phyloP scores from a whole-genome alignment of 2,329 filamentous ascomycete species.

The Blastomyces percursus region DNA sequence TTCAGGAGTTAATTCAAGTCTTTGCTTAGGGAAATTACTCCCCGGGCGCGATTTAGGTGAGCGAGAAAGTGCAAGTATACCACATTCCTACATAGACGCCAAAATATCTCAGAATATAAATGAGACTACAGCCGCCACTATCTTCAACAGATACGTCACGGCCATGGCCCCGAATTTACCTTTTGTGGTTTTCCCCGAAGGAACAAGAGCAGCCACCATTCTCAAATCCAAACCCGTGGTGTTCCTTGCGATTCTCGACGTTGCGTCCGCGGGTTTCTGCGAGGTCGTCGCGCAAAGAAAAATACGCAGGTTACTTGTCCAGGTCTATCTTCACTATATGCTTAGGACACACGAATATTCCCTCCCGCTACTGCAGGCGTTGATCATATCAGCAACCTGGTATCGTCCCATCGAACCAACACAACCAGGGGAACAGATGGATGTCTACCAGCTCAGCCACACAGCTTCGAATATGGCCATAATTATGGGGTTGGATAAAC shows the following conservation, averaged over 20 bases:
- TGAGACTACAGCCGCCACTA: not conserved
- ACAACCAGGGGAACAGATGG: conserved; percentile 3
- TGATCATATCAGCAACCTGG: conserved; percentile 3
- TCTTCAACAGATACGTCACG: not conserved
- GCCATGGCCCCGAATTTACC: not conserved
- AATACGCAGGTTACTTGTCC: conserved; percentile 1
- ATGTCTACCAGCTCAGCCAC: conserved; percentile 3
- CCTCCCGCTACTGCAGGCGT: not conserved
- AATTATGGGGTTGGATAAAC: conserved; percentile 2
- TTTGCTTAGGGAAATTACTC: not conserved
- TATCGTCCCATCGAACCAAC: not conserved
- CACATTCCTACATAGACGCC: not conserved
- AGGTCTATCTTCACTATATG: conserved; percentile 3
- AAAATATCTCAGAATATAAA: not conserved
- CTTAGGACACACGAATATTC: conserved; percentile 1
- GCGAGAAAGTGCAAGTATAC: not conserved
- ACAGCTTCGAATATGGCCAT: conserved; percentile 5
- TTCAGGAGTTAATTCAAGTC: not conserved
- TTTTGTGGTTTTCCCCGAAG: not conserved
- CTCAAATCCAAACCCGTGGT: not conserved
- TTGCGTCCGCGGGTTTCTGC: not conserved
- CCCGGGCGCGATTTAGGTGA: not conserved
- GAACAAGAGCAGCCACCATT: not conserved
- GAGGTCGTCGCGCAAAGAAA: not conserved
- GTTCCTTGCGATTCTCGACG: not conserved